Base-by-base conservation (phyloP, 75 land plant genomes). In the Chamaecyparis obtusa region DNA sequence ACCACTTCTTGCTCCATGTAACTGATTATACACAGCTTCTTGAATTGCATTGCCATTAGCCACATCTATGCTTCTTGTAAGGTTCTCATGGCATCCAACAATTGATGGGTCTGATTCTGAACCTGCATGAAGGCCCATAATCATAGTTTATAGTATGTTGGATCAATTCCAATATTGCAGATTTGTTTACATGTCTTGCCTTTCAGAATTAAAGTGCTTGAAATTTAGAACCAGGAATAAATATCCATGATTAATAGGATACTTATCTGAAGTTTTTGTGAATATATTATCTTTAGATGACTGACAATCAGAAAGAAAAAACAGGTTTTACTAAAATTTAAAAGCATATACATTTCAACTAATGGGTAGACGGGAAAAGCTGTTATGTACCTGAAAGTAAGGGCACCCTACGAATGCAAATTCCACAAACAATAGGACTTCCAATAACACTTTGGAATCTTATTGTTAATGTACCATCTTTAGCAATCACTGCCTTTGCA, bases 401-500 rank as follows among this genome's bases (percentile, higher is more conserved):
- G 54, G 93, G 57, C 37, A 91, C 92, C 86, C 41, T 94, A 57
- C 94, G 90, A 36, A 98, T 83, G 81, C 97, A 94, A 83, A 98
- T 96, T 35, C 93, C 99, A 89, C 93, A 90, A 60, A 98, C 87
- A 24, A 87, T 55, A 14, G 99, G 97, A 83, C 93, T 93, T 84
- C 99, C 99, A 78, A 80, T 86, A 55, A 95, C 88, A 35, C 93
- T 92, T 87, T 92, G 89, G 86, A 98, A 96, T 44, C 91, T 84
- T 37, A 98, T 77, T 48, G 86, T 3, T 17, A 90, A 33, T 15
- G 90, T 15, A 24, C 41, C 24, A 2, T 91, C 94, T 33, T 90
- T 88, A 30, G 85, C 84, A 13, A 95, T 90, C 16, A 88, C 51
- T 24, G 92, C 93, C 75, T 86, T 89, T 17, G 87, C 87, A 88